Evolutionary conservation across 164 flowering plant genomes (phyloP).

Genomic region (Umbellularia californica): DNA sequence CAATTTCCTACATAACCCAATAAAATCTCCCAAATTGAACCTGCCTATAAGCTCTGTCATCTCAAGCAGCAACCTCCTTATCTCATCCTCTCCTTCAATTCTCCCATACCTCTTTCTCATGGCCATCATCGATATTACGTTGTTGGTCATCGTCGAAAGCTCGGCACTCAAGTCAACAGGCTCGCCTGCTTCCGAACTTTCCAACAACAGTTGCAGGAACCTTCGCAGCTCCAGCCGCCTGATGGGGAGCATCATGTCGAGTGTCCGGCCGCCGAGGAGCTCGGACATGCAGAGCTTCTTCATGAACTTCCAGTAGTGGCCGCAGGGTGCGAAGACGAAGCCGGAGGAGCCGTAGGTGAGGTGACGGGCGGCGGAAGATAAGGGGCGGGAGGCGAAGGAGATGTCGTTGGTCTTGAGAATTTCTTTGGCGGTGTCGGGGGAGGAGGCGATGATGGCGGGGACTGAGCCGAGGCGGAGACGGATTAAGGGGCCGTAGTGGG

Average conservation of each 20-base stretch:
- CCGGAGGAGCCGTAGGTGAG: slow-evolving; percentile 46
- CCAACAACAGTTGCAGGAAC: slow-evolving; percentile 19
- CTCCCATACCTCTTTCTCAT: slow-evolving; percentile 30
- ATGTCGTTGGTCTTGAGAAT: slow-evolving; percentile 45
- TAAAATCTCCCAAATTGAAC: slow-evolving; percentile 43
- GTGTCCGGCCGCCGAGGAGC: slow-evolving; percentile 34
- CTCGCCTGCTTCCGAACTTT: slow-evolving; percentile 24
- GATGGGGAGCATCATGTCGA: slow-evolving; percentile 21
- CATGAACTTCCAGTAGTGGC: slow-evolving; percentile 56
- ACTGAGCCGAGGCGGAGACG: slow-evolving; percentile 42
- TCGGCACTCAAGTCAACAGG: slow-evolving; percentile 31
- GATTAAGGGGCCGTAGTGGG: slow-evolving; percentile 39
- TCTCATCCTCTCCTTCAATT: slow-evolving; percentile 26
- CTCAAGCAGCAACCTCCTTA: slow-evolving; percentile 29
- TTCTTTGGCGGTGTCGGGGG: slow-evolving; percentile 29
- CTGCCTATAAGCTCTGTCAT: slow-evolving; percentile 30
- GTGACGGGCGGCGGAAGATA: slow-evolving; percentile 30
- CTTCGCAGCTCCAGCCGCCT: slow-evolving; percentile 24
- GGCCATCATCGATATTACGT: slow-evolving; percentile 43
- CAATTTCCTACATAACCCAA: slow-evolving; percentile 35
- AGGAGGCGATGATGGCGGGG: slow-evolving; percentile 39
- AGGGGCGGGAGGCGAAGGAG: slow-evolving; percentile 39
- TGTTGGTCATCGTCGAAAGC: slow-evolving; percentile 33
- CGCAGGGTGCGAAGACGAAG: slow-evolving; percentile 42
- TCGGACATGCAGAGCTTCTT: slow-evolving; percentile 41